Conservation (phyloP, 176 grass and related monocot genomes). For the Raddia distichophylla region DNA sequence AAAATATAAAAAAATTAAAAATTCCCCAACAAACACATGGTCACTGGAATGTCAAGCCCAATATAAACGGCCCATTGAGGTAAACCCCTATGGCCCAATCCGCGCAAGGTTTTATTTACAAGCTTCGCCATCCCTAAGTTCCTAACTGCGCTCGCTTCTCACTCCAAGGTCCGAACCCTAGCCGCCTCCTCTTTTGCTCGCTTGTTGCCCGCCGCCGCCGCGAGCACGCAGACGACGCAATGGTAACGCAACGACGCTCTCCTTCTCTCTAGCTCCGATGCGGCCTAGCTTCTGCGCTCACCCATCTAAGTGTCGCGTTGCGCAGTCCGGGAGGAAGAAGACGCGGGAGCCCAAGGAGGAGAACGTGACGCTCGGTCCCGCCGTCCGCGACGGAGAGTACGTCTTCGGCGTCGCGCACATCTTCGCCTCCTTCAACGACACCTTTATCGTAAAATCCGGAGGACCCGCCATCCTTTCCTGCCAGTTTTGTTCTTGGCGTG, state of each 20-base stretch:
- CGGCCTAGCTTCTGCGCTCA: neutral
- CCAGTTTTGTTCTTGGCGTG: neutral
- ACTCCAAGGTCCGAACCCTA: slow-evolving; percentile 11
- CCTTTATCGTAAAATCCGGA: slow-evolving; percentile 65
- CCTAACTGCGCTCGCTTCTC: neutral
- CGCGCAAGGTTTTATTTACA: slow-evolving; percentile 1
- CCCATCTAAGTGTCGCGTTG: neutral
- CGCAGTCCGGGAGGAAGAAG: slow-evolving; percentile 68
- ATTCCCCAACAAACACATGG: neutral
- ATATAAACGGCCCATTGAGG: neutral
- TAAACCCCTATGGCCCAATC: neutral
- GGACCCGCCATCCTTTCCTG: neutral
- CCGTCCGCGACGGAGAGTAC: slow-evolving; percentile 68
- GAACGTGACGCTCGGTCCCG: slow-evolving; percentile 74
- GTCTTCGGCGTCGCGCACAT: slow-evolving; percentile 69
- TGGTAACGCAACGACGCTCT: slow-evolving; percentile 26
- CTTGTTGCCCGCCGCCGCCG: neutral
- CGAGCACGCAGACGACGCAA: slow-evolving; percentile 24
- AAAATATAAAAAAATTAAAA: no score
- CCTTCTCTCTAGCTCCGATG: neutral
- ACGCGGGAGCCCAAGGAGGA: slow-evolving; percentile 71
- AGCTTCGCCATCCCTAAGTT: no score
- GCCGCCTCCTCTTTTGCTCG: neutral
- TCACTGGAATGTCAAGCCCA: neutral
- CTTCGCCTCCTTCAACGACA: slow-evolving; percentile 79